A percentile compares a stretch with the other conserved stretches of the same genome.
Evolutionary conservation across 75 land plant genomes (phyloP).

Genomic region (Isoetes taiwanensis): DNA sequence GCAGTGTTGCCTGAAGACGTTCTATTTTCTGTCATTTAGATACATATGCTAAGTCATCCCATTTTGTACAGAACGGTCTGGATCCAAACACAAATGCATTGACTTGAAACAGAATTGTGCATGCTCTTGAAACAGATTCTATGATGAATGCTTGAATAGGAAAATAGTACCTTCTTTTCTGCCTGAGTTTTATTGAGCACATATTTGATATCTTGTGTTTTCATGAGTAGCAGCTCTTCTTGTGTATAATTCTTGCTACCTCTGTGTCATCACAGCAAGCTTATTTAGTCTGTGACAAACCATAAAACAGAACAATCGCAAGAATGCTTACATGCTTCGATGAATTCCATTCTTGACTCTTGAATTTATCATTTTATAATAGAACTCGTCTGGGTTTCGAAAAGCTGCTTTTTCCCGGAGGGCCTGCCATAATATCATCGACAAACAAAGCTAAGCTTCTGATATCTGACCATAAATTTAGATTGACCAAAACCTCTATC

Average conservation of each 20-base stretch:
- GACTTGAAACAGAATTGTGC: neutral
- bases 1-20: constrained; percentile 22
- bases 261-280: constrained; percentile 21
- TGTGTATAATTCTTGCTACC: constrained; percentile 42
- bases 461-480: too few species aligned
- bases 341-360: constrained; percentile 61
- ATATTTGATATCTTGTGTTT: constrained; percentile 75
- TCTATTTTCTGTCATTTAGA: constrained; percentile 42
- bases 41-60: neutral
- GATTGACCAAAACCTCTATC: too few species aligned
- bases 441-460: too few species aligned
- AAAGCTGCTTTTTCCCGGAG: constrained; percentile 74
- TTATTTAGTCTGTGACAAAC: neutral
- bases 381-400: constrained; percentile 89
- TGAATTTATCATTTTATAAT: constrained; percentile 74
- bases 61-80: neutral
- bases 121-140: neutral
- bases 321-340: constrained; percentile 26
- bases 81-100: neutral
- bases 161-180: constrained; percentile 67
- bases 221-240: constrained; percentile 71
- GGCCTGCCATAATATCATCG: constrained; percentile 32
- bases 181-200: constrained; percentile 55
- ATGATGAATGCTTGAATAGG: too few species aligned
- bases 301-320: neutral